Percentiles rank a stretch among this genome's conserved stretches.
These are phyloP conservation scores for Solanum okadae DNA, from an alignment of 257 asterid species.

Conservation along the genomic window DNA sequence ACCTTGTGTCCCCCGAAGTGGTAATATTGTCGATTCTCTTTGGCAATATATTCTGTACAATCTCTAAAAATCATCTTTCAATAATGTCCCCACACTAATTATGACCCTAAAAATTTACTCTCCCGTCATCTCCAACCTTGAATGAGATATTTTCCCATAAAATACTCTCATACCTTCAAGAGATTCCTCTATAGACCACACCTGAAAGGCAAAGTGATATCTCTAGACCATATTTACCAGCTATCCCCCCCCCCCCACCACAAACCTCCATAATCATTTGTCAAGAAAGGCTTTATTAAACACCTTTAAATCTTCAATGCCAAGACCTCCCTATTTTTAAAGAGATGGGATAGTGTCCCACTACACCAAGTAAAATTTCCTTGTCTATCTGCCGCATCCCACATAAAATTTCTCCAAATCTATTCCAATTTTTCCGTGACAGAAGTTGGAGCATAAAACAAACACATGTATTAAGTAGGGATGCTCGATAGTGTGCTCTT, in stretches of 20 bases:
- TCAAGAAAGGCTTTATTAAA: not conserved
- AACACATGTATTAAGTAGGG: not conserved
- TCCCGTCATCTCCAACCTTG: not conserved
- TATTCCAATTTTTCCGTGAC: not conserved
- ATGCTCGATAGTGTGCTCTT: not conserved
- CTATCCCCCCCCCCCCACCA: not conserved
- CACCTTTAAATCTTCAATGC: not conserved
- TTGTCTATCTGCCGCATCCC: not conserved
- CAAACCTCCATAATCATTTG: not conserved
- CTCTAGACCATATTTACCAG: not conserved
- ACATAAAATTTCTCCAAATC: not conserved
- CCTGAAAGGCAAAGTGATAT: not conserved
- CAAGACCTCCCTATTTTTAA: not conserved
- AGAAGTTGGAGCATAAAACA: not conserved
- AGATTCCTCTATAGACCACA: not conserved
- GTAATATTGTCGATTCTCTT: too few relatives aligned
- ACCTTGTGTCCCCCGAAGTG: not conserved
- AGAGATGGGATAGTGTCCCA: not conserved
- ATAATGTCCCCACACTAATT: not conserved
- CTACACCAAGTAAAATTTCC: not conserved
- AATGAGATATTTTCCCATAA: not conserved
- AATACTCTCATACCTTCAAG: not conserved
- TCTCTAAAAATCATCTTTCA: not conserved
- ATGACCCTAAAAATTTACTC: not conserved
- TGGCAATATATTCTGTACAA: not conserved